phyloP scores from a whole-genome alignment of 371 early-diverging fungal species.

The Choanephora cucurbitarum region DNA sequence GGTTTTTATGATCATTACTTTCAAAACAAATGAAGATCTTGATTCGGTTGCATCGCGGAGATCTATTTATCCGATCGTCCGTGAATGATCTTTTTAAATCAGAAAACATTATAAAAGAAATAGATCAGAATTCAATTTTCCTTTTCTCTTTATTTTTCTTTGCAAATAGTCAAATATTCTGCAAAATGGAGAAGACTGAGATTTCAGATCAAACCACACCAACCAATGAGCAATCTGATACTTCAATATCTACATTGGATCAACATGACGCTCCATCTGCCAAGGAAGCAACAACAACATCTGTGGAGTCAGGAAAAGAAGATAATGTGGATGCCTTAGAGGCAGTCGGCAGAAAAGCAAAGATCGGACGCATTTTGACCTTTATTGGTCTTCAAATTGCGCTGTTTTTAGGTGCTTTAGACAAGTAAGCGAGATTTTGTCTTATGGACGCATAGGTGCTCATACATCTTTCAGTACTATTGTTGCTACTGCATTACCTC shows the following conservation, averaged over 20 bases:
- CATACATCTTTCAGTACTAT: constrained; percentile 45
- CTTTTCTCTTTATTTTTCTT: neutral
- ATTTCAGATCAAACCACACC: neutral
- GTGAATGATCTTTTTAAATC: neutral
- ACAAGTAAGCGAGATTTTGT: constrained; percentile 41
- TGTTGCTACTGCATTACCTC: constrained; percentile 73
- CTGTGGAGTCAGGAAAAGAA: neutral
- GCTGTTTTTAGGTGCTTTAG: constrained; percentile 77
- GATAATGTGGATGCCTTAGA: neutral
- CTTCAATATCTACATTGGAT: neutral
- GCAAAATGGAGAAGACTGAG: neutral
- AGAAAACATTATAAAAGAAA: neutral
- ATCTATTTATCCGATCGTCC: neutral
- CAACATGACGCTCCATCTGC: neutral
- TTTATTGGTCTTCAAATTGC: constrained; percentile 59
- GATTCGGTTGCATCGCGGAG: too few relatives aligned
- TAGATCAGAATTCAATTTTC: neutral
- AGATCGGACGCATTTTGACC: constrained; percentile 19
- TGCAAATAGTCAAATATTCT: neutral
- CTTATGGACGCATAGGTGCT: neutral
- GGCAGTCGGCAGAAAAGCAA: constrained; percentile 8
- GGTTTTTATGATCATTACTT: too few relatives aligned
- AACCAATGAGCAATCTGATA: neutral
- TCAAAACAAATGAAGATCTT: too few relatives aligned
- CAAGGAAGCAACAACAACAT: neutral